Conservation (phyloP, 2,329 filamentous ascomycete genomes). For the Colletotrichum cereale region DNA sequence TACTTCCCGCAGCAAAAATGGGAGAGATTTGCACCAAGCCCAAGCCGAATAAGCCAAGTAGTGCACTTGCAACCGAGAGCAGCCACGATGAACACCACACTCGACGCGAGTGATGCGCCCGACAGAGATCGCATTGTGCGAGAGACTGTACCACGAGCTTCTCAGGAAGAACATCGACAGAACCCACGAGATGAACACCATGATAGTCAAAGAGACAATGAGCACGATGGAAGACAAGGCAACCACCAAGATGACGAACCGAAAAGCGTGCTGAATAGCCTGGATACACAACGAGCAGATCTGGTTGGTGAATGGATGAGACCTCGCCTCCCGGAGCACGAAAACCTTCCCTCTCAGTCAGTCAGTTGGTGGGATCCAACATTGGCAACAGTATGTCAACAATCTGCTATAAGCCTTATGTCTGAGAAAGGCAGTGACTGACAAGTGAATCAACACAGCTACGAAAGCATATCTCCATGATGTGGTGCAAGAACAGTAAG, state of each 20-base stretch:
- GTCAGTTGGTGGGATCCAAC: conserved; percentile 33
- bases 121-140: not conserved
- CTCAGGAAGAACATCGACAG: not conserved
- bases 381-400: conserved; percentile 4
- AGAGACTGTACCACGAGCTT: not conserved
- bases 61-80: too few relatives aligned
- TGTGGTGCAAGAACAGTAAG: conserved; percentile 31
- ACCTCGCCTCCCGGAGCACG: conserved; percentile 9
- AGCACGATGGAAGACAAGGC: not conserved
- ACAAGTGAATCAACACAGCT: not conserved
- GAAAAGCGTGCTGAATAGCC: not conserved
- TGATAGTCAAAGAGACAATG: not conserved
- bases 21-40: not conserved
- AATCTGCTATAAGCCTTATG: not conserved
- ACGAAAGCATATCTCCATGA: conserved; percentile 20
- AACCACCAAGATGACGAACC: not conserved
- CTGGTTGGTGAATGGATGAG: conserved; percentile 16
- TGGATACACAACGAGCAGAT: conserved; percentile 7
- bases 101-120: not conserved
- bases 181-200: not conserved
- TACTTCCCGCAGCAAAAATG: not conserved
- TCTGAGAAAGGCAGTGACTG: not conserved
- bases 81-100: not conserved
- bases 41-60: too few relatives aligned
- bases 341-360: conserved; percentile 22